phyloP scores from a whole-genome alignment of 345 rosid genomes.

The Eucalyptus urophylla region DNA sequence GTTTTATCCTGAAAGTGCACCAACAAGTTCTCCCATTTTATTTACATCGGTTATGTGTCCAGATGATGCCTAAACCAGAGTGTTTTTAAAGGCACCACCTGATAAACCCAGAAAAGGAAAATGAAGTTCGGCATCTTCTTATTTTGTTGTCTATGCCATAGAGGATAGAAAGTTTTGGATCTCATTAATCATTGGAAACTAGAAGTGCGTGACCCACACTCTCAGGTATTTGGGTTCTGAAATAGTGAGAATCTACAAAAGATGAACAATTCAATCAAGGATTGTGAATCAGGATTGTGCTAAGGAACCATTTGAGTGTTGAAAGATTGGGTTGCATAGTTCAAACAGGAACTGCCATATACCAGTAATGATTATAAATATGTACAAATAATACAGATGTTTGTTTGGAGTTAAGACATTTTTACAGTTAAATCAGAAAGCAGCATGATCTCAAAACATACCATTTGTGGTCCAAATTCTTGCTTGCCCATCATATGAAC shows the following conservation, averaged over 20 bases:
- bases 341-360: neutral
- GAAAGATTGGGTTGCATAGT: neutral
- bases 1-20: neutral
- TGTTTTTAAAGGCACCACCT: neutral
- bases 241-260: neutral
- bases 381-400: neutral
- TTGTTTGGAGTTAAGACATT: neutral
- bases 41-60: neutral
- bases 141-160: neutral
- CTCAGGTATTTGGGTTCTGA: neutral
- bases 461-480: conserved; percentile 86
- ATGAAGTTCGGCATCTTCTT: neutral
- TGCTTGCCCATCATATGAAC: conserved; percentile 96
- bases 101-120: neutral
- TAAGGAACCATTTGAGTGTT: neutral
- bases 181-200: neutral
- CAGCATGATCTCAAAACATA: neutral
- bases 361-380: neutral
- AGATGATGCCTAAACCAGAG: neutral
- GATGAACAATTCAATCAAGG: neutral
- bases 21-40: neutral
- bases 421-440: neutral
- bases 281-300: neutral
- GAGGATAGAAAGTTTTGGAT: neutral
- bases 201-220: neutral